Evolutionary conservation across 495 filamentous ascomycete species (phyloP).

Genomic region (Oidiodendron maius): DNA sequence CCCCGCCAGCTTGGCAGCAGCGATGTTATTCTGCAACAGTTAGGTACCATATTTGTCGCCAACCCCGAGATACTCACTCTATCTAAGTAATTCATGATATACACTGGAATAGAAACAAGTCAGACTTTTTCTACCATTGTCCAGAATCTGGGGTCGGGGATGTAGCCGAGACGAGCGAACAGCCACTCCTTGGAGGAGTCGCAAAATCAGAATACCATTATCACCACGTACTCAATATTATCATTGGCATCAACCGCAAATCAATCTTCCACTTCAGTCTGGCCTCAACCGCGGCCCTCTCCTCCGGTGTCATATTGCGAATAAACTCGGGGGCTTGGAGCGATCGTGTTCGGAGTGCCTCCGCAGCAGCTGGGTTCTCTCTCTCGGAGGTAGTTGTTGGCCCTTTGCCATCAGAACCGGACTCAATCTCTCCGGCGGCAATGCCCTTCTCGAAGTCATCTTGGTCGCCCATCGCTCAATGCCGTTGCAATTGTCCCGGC

Average conservation of each 20-base stretch:
- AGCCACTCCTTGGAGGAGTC: no score
- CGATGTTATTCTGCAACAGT: constrained; percentile 38
- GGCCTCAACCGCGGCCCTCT: constrained; percentile 41
- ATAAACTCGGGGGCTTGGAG: constrained; percentile 45
- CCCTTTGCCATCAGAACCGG: constrained; percentile 8
- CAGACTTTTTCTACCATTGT: no score
- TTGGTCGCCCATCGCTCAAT: no score
- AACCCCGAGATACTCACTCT: constrained; percentile 41
- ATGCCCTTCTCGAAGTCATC: constrained; percentile 14
- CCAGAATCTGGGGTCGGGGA: no score
- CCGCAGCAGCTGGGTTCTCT: neutral
- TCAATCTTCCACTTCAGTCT: constrained; percentile 60
- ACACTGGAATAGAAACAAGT: constrained; percentile 46
- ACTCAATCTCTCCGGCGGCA: neutral
- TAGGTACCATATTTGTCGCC: neutral
- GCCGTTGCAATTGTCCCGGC: no score
- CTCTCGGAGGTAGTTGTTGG: no score
- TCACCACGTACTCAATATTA: constrained; percentile 48
- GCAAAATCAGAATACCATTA: neutral
- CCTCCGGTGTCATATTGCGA: constrained; percentile 39
- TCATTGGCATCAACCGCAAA: constrained; percentile 52
- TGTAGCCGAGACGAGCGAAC: no score
- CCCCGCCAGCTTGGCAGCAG: constrained; percentile 43
- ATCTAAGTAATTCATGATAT: constrained; percentile 80
- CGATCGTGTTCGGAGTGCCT: constrained; percentile 11